A percentile compares a stretch with the other conserved stretches of the same genome.
These are phyloP conservation scores for Calocybe gangraenosa DNA, from an alignment of 768 basidiomycete genomes.

Conservation along the genomic window DNA sequence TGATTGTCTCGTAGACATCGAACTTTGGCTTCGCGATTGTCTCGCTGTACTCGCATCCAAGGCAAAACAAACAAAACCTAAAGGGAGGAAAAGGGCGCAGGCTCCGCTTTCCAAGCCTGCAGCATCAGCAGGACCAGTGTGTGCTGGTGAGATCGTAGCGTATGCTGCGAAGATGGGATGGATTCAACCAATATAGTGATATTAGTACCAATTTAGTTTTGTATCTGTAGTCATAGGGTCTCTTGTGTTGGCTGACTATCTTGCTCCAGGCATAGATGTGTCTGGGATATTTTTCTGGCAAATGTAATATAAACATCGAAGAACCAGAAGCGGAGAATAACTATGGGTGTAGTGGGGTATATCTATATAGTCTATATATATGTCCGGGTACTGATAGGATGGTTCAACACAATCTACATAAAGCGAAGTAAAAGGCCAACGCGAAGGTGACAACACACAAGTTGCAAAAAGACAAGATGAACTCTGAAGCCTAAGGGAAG, in stretches of 20 bases:
- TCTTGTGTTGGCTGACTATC: no score
- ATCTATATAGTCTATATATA: no score
- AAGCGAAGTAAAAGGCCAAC: no score
- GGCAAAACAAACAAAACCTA: constrained; percentile 28
- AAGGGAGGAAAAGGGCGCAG: constrained; percentile 30
- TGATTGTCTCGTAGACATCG: constrained; percentile 63
- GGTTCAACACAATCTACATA: no score
- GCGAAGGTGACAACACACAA: no score
- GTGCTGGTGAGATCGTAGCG: constrained; percentile 59
- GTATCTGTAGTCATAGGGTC: no score
- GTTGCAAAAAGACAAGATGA: no score
- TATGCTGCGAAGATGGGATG: constrained; percentile 62
- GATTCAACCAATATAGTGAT: constrained; percentile 34
- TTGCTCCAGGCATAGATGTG: neutral
- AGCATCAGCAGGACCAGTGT: constrained; percentile 27
- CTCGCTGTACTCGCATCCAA: constrained; percentile 32
- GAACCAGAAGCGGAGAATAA: no score
- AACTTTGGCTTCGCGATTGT: constrained; percentile 48
- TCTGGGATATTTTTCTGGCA: neutral
- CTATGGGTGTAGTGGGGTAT: no score
- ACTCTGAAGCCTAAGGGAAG: no score
- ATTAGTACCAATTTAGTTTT: neutral
- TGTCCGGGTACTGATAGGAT: no score
- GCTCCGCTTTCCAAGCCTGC: constrained; percentile 16
- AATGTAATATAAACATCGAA: no score